Evolutionary conservation across 2,329 filamentous ascomycete species (phyloP).

Genomic region (Claviceps sp.): DNA sequence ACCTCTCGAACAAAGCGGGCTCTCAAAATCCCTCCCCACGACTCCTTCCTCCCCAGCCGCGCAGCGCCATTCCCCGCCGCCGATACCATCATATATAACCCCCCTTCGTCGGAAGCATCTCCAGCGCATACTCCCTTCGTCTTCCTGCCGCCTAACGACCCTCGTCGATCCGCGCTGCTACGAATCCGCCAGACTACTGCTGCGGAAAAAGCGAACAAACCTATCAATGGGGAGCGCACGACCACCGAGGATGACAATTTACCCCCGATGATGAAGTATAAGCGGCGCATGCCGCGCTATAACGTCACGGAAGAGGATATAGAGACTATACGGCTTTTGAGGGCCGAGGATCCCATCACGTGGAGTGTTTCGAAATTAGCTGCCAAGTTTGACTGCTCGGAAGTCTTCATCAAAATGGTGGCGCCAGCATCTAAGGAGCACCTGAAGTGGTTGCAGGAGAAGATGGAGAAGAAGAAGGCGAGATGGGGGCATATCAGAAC

Average conservation of each 20-base stretch:
- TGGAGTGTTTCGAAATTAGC: slow-evolving; percentile 44
- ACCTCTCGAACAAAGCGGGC: slow-evolving; percentile 40
- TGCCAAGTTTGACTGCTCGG: slow-evolving; percentile 40
- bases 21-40: slow-evolving; percentile 47
- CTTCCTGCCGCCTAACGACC: slow-evolving; percentile 46
- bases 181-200: slow-evolving; percentile 24
- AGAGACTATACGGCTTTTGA: slow-evolving; percentile 44
- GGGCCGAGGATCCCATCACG: slow-evolving; percentile 35
- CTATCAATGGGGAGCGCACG: slow-evolving; percentile 4
- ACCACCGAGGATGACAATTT: slow-evolving; percentile 13
- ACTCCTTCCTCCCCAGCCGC: slow-evolving; percentile 38
- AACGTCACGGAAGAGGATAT: slow-evolving; percentile 43
- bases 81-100: slow-evolving; percentile 41
- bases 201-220: slow-evolving; percentile 1
- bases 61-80: slow-evolving; percentile 16
- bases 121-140: slow-evolving; percentile 53
- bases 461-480: slow-evolving; percentile 34
- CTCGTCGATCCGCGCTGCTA: slow-evolving; percentile 36
- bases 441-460: slow-evolving; percentile 28
- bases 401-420: slow-evolving; percentile 45
- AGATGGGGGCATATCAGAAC: slow-evolving; percentile 43
- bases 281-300: slow-evolving; percentile 26
- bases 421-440: slow-evolving; percentile 36
- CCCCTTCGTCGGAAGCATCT: slow-evolving; percentile 39
- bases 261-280: slow-evolving; percentile 22